phyloP scores from a whole-genome alignment of 2,329 filamentous ascomycete species.

The Aureobasidium melanogenum region DNA sequence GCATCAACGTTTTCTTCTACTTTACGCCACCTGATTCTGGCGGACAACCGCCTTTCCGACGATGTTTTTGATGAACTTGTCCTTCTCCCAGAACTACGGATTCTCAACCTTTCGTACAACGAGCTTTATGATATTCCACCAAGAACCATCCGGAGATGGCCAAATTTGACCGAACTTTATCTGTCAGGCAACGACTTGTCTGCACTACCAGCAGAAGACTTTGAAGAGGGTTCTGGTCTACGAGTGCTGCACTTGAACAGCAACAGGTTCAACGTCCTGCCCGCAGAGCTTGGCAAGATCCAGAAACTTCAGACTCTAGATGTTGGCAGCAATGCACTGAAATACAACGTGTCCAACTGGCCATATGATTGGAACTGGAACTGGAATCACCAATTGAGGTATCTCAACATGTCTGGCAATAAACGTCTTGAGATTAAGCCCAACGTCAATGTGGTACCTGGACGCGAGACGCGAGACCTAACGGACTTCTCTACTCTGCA shows the following conservation, averaged over 20 bases:
- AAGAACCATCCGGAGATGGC: conserved; percentile 80
- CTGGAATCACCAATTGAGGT: conserved; percentile 88
- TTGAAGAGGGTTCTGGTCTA: conserved; percentile 80
- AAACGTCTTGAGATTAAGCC: conserved; percentile 86
- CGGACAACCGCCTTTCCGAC: conserved; percentile 89
- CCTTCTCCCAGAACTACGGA: conserved; percentile 69
- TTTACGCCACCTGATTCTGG: conserved; percentile 73
- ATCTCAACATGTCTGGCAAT: conserved; percentile 93
- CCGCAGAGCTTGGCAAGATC: conserved; percentile 89
- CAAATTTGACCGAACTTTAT: conserved; percentile 82
- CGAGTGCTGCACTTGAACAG: conserved; percentile 92
- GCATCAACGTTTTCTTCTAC: conserved; percentile 83
- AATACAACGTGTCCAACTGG: conserved; percentile 98
- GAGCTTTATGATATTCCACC: conserved; percentile 87
- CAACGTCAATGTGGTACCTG: conserved; percentile 44
- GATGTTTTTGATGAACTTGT: conserved; percentile 91
- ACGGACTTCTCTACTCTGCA: conserved; percentile 82
- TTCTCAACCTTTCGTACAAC: conserved; percentile 93
- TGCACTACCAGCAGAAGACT: conserved; percentile 81
- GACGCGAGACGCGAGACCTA: conserved; percentile 58
- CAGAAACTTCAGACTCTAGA: conserved; percentile 87
- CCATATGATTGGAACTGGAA: conserved; percentile 99
- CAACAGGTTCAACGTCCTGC: conserved; percentile 95
- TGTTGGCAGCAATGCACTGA: conserved; percentile 87
- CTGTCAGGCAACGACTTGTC: conserved; percentile 92